Percentiles rank a stretch among this genome's conserved stretches.
Conservation (phyloP, 805 yeast genomes). For the Kodamaea laetipori region DNA sequence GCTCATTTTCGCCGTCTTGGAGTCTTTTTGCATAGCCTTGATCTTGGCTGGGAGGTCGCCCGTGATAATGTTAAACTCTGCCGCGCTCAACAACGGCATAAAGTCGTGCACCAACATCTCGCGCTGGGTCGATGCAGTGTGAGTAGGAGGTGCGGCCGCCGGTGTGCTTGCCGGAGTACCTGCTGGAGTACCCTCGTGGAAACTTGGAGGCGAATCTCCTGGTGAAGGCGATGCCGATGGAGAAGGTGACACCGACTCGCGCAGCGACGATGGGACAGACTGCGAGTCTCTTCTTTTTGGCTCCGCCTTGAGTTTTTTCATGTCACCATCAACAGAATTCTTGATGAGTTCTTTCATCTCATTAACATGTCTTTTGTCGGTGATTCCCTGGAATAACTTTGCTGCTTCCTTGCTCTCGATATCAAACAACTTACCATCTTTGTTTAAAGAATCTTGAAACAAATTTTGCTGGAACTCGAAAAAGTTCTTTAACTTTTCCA, state of each 20-base stretch:
- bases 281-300: constrained; percentile 1
- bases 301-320: constrained; percentile 4
- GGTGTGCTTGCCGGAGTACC: constrained; percentile 3
- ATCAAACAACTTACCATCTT: constrained; percentile 21
- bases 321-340: constrained; percentile 11
- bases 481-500: constrained; percentile 41
- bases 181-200: neutral
- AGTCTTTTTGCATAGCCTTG: constrained; percentile 18
- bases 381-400: constrained; percentile 27
- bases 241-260: constrained; percentile 6
- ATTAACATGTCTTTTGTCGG: constrained; percentile 29
- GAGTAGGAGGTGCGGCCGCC: neutral
- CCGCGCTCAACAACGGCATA: constrained; percentile 41
- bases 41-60: constrained; percentile 36
- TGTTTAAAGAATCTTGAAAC: constrained; percentile 24
- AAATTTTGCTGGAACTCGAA: constrained; percentile 38
- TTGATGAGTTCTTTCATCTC: constrained; percentile 34
- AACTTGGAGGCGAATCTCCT: constrained; percentile 1
- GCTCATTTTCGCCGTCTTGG: constrained; percentile 19
- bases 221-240: constrained; percentile 10
- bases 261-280: constrained; percentile 2
- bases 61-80: constrained; percentile 42
- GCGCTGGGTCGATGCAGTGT: neutral
- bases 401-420: constrained; percentile 29
- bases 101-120: constrained; percentile 35